These are phyloP conservation scores for Juglanconis juglandina DNA, from an alignment of 2,329 filamentous ascomycete species.

Conservation along the genomic window DNA sequence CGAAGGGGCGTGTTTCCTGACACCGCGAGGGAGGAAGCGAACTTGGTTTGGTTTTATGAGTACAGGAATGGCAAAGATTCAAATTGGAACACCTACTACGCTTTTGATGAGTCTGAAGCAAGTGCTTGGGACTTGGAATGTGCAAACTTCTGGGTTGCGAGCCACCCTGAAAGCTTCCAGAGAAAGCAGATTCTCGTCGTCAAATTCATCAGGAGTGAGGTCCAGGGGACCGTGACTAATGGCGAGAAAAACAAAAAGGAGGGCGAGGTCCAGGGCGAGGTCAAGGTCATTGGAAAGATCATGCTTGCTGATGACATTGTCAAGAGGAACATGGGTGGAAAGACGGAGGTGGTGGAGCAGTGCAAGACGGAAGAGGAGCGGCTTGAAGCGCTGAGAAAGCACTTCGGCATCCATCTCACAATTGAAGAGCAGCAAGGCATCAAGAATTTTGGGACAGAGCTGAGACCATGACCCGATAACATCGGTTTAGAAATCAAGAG, in stretches of 20 bases:
- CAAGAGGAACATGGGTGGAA: conserved; percentile 51
- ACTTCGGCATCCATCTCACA: conserved; percentile 50
- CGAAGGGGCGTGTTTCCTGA: conserved; percentile 44
- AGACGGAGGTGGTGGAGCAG: conserved; percentile 43
- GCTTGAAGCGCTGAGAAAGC: conserved; percentile 44
- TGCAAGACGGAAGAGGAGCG: conserved; percentile 52
- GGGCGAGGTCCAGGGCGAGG: conserved; percentile 23
- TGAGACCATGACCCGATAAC: conserved; percentile 23
- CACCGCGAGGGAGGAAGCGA: conserved; percentile 32
- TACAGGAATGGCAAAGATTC: conserved; percentile 44
- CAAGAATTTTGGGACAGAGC: conserved; percentile 44
- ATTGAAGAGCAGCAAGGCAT: conserved; percentile 49
- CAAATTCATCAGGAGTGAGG: conserved; percentile 47
- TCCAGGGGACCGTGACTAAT: conserved; percentile 29
- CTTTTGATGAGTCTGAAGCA: conserved; percentile 65
- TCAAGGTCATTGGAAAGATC: conserved; percentile 49
- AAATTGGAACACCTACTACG: conserved; percentile 60
- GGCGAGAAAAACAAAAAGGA: background rate
- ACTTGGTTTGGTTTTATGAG: conserved; percentile 61
- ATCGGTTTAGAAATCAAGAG: background rate
- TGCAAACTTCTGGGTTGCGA: conserved; percentile 53
- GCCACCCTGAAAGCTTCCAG: conserved; percentile 49
- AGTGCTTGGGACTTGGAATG: conserved; percentile 57
- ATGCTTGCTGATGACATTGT: conserved; percentile 49
- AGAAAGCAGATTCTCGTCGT: conserved; percentile 50